Base-by-base conservation (phyloP, 805 yeast species). In the Metschnikowia rubicola region DNA sequence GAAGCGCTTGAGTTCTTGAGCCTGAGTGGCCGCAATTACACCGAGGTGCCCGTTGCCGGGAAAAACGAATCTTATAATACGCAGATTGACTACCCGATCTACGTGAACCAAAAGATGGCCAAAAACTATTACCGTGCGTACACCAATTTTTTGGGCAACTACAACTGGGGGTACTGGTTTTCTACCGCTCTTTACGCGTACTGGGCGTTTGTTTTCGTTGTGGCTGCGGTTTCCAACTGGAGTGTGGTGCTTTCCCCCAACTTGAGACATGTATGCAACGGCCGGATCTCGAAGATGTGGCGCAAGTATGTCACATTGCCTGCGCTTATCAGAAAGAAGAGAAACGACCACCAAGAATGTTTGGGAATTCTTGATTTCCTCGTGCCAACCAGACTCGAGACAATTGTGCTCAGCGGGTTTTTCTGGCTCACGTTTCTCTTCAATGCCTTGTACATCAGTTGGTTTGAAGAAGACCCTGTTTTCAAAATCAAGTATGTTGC, bases 281-380 rank as follows among this genome's bases (percentile, higher is more conserved):
- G 61, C 46, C 60, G 64, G 3, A 10, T 63, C 3, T 50, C 69
- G 3, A 74, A 68, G 47, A 48, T 59, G 50, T 52, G 71, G 43
- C 61, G 78, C 47, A 61, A 63, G 15, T 55, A 62, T 32, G 38
- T 75, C 10, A 60, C 70, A 1, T 51, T 71, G 4, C 79, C 80
- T 12, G 73, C 80, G 0, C 55, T 68, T 5, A 47, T 46, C n/a
- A 62, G 62, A 1, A 57, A 44, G 35, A 48, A 56, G 15, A 68
- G 64, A 43, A 63, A 69, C 19, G 50, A 56, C 19, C 63, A 59
- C 35, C 52, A 56, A 30, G 52, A 56, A 15, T 54, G 60, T 21
- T 42, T 52, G 10, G 43, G 60, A 3, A 31, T 52, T 21, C 45
- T 67, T 5, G 65, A 62, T 44, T 56, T 66, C 55, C 57, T 71